A percentile compares a stretch with the other conserved stretches of the same genome.
phyloP scores from a whole-genome alignment of 2,329 filamentous ascomycete species.

The Capronia coronata region DNA sequence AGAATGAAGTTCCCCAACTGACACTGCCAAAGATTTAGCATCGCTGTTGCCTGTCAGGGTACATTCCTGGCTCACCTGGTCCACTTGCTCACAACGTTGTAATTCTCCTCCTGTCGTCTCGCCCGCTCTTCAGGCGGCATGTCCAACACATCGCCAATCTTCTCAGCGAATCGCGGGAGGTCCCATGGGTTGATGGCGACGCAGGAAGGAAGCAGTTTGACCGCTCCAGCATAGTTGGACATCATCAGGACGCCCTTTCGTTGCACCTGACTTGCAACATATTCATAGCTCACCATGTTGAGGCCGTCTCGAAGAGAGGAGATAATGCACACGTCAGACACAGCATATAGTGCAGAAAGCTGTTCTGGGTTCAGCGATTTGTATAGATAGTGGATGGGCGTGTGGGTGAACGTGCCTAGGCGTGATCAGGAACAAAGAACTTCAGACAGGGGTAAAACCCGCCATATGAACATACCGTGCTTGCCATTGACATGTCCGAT shows the following conservation, averaged over 20 bases:
- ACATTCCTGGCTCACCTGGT: slow-evolving; percentile 14
- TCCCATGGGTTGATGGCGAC: slow-evolving; percentile 95
- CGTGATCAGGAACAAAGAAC: background rate
- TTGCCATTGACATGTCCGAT: slow-evolving; percentile 91
- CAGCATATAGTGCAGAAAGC: slow-evolving; percentile 82
- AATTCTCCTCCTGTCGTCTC: slow-evolving; percentile 7
- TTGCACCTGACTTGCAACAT: slow-evolving; percentile 82
- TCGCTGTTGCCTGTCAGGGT: background rate
- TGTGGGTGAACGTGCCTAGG: slow-evolving; percentile 71
- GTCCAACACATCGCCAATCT: slow-evolving; percentile 78
- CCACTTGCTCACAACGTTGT: slow-evolving; percentile 14
- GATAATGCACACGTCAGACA: slow-evolving; percentile 81
- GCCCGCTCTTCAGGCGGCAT: slow-evolving; percentile 46
- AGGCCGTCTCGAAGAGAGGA: slow-evolving; percentile 90
- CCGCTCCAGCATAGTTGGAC: slow-evolving; percentile 91
- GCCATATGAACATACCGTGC: slow-evolving; percentile 50
- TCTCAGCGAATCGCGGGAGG: slow-evolving; percentile 80
- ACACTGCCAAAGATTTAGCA: slow-evolving; percentile 1
- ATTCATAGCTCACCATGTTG: slow-evolving; percentile 96
- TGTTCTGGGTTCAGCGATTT: slow-evolving; percentile 90
- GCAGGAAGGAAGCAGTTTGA: slow-evolving; percentile 79
- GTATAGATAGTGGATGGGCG: slow-evolving; percentile 93
- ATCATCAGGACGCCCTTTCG: slow-evolving; percentile 86
- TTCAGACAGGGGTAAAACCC: background rate
- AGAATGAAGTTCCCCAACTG: slow-evolving; percentile 18